A percentile compares a stretch with the other conserved stretches of the same genome.
Conservation (phyloP, 306 rosid genomes). For the Benincasa hispida region DNA sequence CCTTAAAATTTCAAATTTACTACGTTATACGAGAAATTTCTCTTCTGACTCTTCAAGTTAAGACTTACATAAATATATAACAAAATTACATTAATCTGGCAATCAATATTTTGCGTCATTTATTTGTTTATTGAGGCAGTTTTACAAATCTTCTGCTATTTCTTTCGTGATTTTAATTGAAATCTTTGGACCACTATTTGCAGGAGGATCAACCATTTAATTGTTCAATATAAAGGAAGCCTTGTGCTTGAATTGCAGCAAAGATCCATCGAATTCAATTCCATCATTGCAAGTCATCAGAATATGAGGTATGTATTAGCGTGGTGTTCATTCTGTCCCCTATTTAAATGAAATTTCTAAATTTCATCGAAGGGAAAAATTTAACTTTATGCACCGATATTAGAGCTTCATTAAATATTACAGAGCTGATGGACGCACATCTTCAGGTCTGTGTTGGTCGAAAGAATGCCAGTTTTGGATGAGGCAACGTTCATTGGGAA, state of each 20-base stretch:
- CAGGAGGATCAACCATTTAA: constrained; percentile 76
- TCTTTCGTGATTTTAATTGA: constrained; percentile 10
- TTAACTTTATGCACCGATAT: not conserved
- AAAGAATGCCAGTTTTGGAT: constrained; percentile 95
- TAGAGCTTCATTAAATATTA: not conserved
- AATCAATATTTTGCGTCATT: not conserved
- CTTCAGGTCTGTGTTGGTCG: constrained; percentile 70
- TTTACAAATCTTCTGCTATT: not conserved
- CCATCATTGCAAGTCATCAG: constrained; percentile 60
- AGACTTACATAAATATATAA: not conserved
- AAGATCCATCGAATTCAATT: constrained; percentile 84
- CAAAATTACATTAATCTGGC: not conserved
- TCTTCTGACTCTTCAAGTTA: not conserved
- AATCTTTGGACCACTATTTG: constrained; percentile 15
- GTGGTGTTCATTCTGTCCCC: not conserved
- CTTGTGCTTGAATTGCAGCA: constrained; percentile 97
- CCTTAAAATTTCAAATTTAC: not conserved
- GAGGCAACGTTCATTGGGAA: constrained; percentile 74
- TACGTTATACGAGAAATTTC: not conserved
- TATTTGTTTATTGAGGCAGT: not conserved
- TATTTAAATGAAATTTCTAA: not conserved
- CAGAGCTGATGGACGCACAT: constrained; percentile 15
- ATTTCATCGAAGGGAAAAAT: not conserved
- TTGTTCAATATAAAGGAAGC: constrained; percentile 69
- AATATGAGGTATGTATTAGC: constrained; percentile 52